Base-by-base conservation (phyloP, 2,329 filamentous ascomycete species). In the Phyllosticta paracitricarpa region DNA sequence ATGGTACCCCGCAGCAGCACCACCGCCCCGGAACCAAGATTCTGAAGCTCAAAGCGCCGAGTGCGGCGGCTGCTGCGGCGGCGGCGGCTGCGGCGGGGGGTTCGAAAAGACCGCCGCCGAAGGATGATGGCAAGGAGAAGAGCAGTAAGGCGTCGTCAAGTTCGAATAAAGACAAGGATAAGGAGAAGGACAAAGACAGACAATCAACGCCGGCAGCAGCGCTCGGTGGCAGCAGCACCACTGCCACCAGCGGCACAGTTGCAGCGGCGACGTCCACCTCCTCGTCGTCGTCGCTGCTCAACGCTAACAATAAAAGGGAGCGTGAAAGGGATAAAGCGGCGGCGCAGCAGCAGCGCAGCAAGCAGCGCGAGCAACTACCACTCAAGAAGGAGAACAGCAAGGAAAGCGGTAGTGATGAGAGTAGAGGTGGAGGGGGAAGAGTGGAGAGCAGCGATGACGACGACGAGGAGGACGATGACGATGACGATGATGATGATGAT, bases 11-110 rank as follows among this genome's bases (percentile, higher is more conserved):
- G 67, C 9, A 70, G 73, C 17, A 25, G 19, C 19, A 6, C 28
- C 28, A 30, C 65, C 2, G 70, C 71, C 12, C 65, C 69, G 51
- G 69, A 69, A 62, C 66, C 66, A 22, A 72, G 70, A 59, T 61
- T 22, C n/a, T 62, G n/a, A 62, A 62, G 60, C 33, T 58, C 2
- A 62, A 62, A 26, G 57, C 54, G 9, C 51, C 54, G 48, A 22
- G 35, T 22, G 54, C 22, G 19, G 25, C 28, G 25, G 30, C 48
- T 26, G 53, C 19, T 52, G 35, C 35, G 2, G 35, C 35, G 10
- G 40, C 40, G 14, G 40, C 40, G 14, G 40, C 40, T 2, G 35
- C 35, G 22, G 33, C 6, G 22, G 35, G 7, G 3, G 28, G 48
- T 17, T 51, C 53, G 19, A 62, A 62, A 22, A 22, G 19, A 33